A percentile compares a stretch with the other conserved stretches of the same genome.
These are phyloP conservation scores for Globisporangium solare DNA, from an alignment of 352 stramenopile species.

Conservation along the genomic window DNA sequence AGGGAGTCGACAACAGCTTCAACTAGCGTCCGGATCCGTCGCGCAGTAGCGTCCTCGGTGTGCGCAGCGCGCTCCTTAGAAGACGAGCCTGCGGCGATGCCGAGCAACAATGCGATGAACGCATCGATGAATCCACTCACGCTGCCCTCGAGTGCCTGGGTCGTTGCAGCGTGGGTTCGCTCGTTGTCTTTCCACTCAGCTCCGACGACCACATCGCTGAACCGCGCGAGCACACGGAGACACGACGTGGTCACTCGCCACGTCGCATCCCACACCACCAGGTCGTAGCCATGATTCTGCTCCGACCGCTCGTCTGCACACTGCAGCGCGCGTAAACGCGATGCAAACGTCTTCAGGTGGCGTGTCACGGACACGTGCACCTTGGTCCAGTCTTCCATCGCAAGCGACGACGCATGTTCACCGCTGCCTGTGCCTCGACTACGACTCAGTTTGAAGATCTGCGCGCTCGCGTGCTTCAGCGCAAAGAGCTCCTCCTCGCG, in stretches of 20 bases:
- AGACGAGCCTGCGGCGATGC: neutral
- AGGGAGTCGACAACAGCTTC: neutral
- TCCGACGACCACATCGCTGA: neutral
- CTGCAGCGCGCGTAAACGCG: neutral
- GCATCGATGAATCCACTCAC: conserved; percentile 1
- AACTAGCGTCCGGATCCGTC: neutral
- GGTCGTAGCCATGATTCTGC: conserved; percentile 5
- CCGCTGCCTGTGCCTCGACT: neutral
- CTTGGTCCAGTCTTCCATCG: neutral
- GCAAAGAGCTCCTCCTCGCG: conserved; percentile 5
- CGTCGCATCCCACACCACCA: conserved; percentile 31
- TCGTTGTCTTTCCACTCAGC: neutral
- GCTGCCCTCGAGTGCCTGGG: neutral
- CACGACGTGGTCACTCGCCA: conserved; percentile 25
- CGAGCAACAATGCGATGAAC: conserved; percentile 3
- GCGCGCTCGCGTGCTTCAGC: conserved; percentile 17
- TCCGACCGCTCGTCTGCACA: conserved; percentile 6
- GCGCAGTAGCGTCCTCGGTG: neutral
- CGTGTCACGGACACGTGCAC: conserved; percentile 7
- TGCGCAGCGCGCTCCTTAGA: too few relatives aligned
- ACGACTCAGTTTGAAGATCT: conserved; percentile 12
- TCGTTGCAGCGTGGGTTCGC: neutral
- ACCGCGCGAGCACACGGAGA: conserved; percentile 13
- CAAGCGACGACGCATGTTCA: too few relatives aligned
- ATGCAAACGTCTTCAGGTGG: conserved; percentile 8